A percentile compares a stretch with the other conserved stretches of the same genome.
Evolutionary conservation across 805 yeast species (phyloP).

Genomic region (Metschnikowia picachoensis): DNA sequence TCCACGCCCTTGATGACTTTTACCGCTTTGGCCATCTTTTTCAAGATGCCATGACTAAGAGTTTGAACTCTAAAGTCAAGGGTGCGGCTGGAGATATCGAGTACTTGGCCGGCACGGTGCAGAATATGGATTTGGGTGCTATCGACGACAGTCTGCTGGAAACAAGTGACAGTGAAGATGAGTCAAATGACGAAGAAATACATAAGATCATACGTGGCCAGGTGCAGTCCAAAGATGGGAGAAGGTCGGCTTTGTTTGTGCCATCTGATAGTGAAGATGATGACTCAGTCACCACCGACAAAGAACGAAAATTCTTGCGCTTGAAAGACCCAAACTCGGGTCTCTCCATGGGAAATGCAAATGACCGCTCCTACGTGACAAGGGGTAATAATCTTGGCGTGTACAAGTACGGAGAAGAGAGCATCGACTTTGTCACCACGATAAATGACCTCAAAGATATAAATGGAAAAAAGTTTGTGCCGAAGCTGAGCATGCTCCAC

Average conservation of each 20-base stretch:
- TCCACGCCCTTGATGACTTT: constrained; percentile 38
- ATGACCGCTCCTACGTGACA: constrained; percentile 73
- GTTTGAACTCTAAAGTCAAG: constrained; percentile 4
- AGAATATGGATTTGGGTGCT: constrained; percentile 45
- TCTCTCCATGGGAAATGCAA: constrained; percentile 65
- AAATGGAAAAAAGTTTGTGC: constrained; percentile 47
- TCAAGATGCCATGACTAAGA: constrained; percentile 4
- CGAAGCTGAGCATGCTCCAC: constrained; percentile 71
- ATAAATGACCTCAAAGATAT: constrained; percentile 55
- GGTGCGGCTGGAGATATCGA: constrained; percentile 3
- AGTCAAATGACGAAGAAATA: constrained; percentile 19
- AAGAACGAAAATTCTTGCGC: constrained; percentile 16
- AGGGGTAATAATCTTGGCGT: constrained; percentile 81
- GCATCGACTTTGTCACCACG: constrained; percentile 60
- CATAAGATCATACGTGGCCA: constrained; percentile 10
- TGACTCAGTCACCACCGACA: constrained; percentile 23
- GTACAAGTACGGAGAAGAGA: constrained; percentile 45
- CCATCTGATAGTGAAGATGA: constrained; percentile 24
- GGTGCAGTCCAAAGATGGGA: constrained; percentile 3
- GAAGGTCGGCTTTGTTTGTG: constrained; percentile 6
- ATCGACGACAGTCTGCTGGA: constrained; percentile 45
- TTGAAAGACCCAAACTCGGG: constrained; percentile 49
- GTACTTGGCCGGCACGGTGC: constrained; percentile 5
- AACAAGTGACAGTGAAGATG: constrained; percentile 26
- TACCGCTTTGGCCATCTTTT: constrained; percentile 33